Evolutionary conservation across 2,329 filamentous ascomycete species (phyloP).

Genomic region (Pseudogymnoascus sp.): DNA sequence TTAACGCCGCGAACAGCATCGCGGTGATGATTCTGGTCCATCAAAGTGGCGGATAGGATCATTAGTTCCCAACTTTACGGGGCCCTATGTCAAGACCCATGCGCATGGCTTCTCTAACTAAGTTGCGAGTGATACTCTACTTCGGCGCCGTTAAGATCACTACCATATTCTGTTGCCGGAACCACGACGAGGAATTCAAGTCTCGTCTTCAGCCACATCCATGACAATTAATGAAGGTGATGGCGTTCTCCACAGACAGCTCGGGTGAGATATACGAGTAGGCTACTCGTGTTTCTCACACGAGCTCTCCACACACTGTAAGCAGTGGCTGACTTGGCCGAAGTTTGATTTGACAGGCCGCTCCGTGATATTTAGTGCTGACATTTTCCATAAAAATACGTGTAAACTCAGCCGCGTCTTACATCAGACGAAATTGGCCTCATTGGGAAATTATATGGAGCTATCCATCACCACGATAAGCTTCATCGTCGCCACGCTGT

Average conservation of each 20-base stretch:
- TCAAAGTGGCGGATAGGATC: not conserved
- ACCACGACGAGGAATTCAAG: too few species aligned
- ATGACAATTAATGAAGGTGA: too few species aligned
- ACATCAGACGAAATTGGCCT: constrained; percentile 3
- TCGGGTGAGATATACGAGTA: too few species aligned
- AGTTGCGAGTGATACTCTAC: too few species aligned
- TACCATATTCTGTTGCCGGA: too few species aligned
- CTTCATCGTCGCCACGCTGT: not conserved
- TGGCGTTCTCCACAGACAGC: too few species aligned
- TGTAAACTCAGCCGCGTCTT: not conserved
- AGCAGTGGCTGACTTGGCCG: not conserved
- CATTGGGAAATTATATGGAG: not conserved
- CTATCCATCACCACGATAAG: not conserved
- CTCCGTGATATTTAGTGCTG: not conserved
- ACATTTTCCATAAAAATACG: constrained; percentile 1
- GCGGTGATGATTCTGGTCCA: not conserved
- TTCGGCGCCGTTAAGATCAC: too few species aligned
- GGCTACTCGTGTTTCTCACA: too few species aligned
- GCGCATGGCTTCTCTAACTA: too few species aligned
- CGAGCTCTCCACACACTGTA: too few species aligned
- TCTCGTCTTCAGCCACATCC: too few species aligned
- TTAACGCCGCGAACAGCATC: not conserved
- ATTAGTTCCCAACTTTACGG: not conserved
- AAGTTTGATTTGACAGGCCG: not conserved
- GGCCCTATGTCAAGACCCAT: too few species aligned